These are phyloP conservation scores for Huntiella moniliformis DNA, from an alignment of 2,329 filamentous ascomycete species.

Conservation along the genomic window DNA sequence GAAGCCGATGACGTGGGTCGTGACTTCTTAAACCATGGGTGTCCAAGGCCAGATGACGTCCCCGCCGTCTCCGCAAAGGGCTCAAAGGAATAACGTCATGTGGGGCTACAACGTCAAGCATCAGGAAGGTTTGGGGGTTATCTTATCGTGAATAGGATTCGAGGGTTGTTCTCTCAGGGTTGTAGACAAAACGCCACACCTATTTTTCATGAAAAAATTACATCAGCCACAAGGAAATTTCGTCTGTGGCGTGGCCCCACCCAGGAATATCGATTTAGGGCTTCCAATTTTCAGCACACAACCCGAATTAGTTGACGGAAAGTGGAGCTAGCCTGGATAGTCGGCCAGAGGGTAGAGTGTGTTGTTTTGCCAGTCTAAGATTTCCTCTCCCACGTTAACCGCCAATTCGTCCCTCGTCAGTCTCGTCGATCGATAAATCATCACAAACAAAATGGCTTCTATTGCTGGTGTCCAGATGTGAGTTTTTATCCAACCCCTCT, in stretches of 20 bases:
- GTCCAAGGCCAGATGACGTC: no score
- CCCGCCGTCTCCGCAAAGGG: not conserved
- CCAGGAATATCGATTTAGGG: slow-evolving; percentile 3
- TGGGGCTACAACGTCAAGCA: not conserved
- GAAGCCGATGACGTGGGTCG: no score
- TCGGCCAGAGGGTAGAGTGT: slow-evolving; percentile 7
- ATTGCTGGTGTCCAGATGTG: slow-evolving; percentile 12
- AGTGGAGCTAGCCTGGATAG: slow-evolving; percentile 12
- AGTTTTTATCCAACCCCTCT: slow-evolving; percentile 6
- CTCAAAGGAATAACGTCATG: not conserved
- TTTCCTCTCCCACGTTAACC: slow-evolving; percentile 12
- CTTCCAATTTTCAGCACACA: slow-evolving; percentile 10
- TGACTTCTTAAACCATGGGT: no score
- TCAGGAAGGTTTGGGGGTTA: not conserved
- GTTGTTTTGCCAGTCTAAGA: slow-evolving; percentile 10
- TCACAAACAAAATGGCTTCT: slow-evolving; percentile 13
- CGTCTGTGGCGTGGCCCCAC: not conserved
- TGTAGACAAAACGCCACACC: not conserved
- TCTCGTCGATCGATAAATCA: slow-evolving; percentile 12
- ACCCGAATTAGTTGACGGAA: slow-evolving; percentile 11
- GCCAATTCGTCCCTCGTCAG: slow-evolving; percentile 12
- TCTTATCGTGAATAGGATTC: slow-evolving; percentile 1
- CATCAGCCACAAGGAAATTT: not conserved
- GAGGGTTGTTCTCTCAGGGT: not conserved
- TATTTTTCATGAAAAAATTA: not conserved